Evolutionary conservation across 177 flowering plant genomes (phyloP), one percentile per base, ranked within the genome.

Genomic region (Vitis hybrid): DNA sequence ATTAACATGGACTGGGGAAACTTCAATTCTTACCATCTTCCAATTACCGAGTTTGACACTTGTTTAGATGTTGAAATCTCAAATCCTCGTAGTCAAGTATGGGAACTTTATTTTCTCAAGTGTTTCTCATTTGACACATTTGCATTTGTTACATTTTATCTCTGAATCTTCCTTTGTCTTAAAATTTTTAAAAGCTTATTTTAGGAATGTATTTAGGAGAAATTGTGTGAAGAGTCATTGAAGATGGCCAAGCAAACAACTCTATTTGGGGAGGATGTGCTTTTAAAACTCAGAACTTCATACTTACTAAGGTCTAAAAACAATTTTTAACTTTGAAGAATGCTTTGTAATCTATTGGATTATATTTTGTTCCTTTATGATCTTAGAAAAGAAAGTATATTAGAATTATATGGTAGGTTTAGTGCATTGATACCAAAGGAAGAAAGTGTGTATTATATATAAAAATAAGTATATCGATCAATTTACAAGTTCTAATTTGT

Each of bases 131-230:
- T 57, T 56, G 17, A 4, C 11, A 10, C 14, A 7, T 19, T 18
- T 49, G 6, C 32, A 21, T 24, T 48, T 71, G 4, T 24, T 64
- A 11, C 0, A 52, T 30, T 62, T 35, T 24, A 14, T 3, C 65
- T 32, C 50, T 57, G 24, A 27, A 10, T 11, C 48, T 21, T 62
- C 35, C 61, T 64, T 17, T 50, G 12, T 65, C 27, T 54, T 81
- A 84, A 90, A 82, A 74, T 2, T 87, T 82, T 71, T 90, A 84
- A 50, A 90, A 87, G 83, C 77, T 90, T 14, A 65, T 84, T 30
- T 87, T 91, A 30, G 91, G 91, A 56, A 82, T 78, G 80, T 86
- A 86, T 62, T 73, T 91, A 72, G 92, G 93, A 66, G 96, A 91
- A 65, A 86, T 87, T 72, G 91, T 88, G 57, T 72, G 92, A 75